Conservation (phyloP, 768 basidiomycete genomes). For the Panaeolus papilionaceus region DNA sequence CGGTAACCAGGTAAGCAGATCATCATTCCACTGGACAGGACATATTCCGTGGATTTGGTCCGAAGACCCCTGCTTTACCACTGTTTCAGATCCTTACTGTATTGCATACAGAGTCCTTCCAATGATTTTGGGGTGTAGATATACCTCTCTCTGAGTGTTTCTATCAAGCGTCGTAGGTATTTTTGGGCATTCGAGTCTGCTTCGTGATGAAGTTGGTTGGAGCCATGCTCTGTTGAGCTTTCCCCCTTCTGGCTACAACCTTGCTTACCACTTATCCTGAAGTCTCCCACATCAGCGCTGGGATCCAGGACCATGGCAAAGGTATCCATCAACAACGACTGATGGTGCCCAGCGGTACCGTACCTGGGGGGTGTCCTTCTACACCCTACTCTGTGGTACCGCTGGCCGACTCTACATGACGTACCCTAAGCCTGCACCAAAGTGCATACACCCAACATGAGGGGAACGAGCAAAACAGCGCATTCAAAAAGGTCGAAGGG, state of each 20-base stretch:
- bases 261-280: neutral
- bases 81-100: neutral
- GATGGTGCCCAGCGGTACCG: slow-evolving; percentile 18
- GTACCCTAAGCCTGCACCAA: neutral
- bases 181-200: neutral
- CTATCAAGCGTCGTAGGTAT: neutral
- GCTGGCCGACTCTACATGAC: neutral
- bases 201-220: neutral
- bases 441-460: neutral
- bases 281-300: neutral
- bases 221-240: neutral
- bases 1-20: slow-evolving; percentile 8
- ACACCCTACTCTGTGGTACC: slow-evolving; percentile 6
- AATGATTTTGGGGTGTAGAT: neutral
- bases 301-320: slow-evolving; percentile 25
- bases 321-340: slow-evolving; percentile 17
- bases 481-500: too few species aligned
- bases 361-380: slow-evolving; percentile 1
- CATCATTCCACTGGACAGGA: slow-evolving; percentile 11
- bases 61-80: slow-evolving; percentile 7
- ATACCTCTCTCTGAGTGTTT: neutral
- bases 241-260: neutral
- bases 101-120: neutral
- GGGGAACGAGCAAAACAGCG: too few species aligned
- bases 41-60: neutral